Evolutionary conservation across 805 yeast species (phyloP).

Genomic region (Torulaspora gathmanii): DNA sequence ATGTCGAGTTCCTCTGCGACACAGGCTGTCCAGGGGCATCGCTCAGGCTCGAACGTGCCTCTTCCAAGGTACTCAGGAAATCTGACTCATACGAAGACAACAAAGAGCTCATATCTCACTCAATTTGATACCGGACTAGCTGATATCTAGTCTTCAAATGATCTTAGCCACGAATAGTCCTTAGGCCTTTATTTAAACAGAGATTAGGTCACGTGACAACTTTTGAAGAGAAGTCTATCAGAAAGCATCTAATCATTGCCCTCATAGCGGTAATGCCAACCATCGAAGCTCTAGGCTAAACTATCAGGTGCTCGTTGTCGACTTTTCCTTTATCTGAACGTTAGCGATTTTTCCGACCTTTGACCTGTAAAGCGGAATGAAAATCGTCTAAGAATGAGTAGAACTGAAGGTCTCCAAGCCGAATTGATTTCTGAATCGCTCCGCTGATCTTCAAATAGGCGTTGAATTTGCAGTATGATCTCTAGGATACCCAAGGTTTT

Average conservation of each 20-base stretch:
- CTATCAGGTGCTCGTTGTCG: background rate
- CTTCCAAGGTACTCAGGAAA: constrained; percentile 32
- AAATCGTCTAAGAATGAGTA: background rate
- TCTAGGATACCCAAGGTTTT: constrained; percentile 1
- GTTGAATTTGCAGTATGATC: constrained; percentile 1
- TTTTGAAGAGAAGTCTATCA: too few relatives aligned
- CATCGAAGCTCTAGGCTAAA: too few relatives aligned
- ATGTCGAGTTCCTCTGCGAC: constrained; percentile 23
- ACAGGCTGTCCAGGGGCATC: constrained; percentile 21
- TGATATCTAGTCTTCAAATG: background rate
- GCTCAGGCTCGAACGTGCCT: constrained; percentile 20
- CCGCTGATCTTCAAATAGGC: background rate
- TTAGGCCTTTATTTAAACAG: too few relatives aligned
- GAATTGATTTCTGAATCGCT: background rate
- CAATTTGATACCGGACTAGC: background rate
- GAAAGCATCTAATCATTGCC: too few relatives aligned
- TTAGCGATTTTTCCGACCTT: constrained; percentile 1
- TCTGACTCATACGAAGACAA: constrained; percentile 39
- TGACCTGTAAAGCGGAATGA: background rate
- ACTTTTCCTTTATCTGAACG: background rate
- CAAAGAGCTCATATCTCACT: constrained; percentile 24
- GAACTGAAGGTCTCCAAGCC: background rate
- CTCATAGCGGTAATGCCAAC: too few relatives aligned
- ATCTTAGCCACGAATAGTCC: background rate
- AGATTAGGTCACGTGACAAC: too few relatives aligned